Percentiles rank a stretch among this genome's conserved stretches.
Evolutionary conservation across 177 flowering plant species (phyloP).

Genomic region (Vitis hybrid): DNA sequence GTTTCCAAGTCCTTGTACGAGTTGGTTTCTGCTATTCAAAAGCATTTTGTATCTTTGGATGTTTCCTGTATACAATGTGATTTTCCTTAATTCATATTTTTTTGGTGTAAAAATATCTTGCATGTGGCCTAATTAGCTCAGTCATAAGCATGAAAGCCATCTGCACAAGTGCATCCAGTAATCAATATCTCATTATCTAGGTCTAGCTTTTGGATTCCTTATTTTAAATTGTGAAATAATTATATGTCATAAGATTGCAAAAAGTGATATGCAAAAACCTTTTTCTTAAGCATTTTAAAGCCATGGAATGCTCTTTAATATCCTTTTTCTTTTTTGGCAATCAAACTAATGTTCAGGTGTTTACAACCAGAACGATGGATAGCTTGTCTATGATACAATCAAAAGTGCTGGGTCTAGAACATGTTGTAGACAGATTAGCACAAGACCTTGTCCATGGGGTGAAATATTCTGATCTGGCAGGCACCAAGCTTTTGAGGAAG

Average conservation of each 20-base stretch:
- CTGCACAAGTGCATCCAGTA: too few species aligned
- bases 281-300: neutral
- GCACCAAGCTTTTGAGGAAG: constrained; percentile 41
- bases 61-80: too few species aligned
- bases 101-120: too few species aligned
- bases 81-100: too few species aligned
- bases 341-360: constrained; percentile 43
- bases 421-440: constrained; percentile 53
- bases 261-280: neutral
- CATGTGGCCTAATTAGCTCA: too few species aligned
- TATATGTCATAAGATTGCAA: neutral
- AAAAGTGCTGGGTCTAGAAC: constrained; percentile 68
- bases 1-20: too few species aligned
- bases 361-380: constrained; percentile 56
- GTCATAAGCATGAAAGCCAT: too few species aligned
- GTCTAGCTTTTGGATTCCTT: neutral
- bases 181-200: too few species aligned
- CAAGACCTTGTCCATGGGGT: constrained; percentile 35
- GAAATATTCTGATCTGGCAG: constrained; percentile 30
- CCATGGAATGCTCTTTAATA: neutral
- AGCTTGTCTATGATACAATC: constrained; percentile 62
- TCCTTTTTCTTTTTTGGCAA: neutral
- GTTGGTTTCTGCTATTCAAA: too few species aligned
- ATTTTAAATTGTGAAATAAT: too few species aligned
- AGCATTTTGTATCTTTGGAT: too few species aligned